A percentile compares a stretch with the other conserved stretches of the same genome.
Conservation (phyloP, 1,139 yeast genomes). For the Zygoascus meyerae region DNA sequence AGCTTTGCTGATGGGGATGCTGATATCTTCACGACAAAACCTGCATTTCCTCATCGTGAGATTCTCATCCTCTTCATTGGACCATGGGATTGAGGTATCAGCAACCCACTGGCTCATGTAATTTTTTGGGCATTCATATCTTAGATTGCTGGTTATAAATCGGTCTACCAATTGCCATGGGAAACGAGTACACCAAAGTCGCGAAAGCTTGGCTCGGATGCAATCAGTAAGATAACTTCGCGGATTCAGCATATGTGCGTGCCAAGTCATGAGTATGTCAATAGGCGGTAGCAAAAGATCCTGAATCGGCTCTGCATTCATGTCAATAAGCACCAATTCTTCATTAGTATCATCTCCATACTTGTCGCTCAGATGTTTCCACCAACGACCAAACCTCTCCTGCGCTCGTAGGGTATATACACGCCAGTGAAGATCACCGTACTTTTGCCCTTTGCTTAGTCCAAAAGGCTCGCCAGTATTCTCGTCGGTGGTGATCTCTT, state of each 20-base stretch:
- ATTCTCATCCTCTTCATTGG: background rate
- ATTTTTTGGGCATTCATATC: background rate
- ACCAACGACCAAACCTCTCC: constrained; percentile 33
- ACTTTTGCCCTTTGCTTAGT: constrained; percentile 4
- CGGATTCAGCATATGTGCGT: constrained; percentile 34
- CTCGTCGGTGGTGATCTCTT: background rate
- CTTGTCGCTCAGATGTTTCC: constrained; percentile 15
- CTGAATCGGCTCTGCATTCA: background rate
- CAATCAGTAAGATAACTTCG: constrained; percentile 32
- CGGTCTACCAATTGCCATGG: constrained; percentile 29
- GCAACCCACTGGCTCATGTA: background rate
- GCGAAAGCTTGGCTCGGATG: constrained; percentile 26
- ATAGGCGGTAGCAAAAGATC: constrained; percentile 31
- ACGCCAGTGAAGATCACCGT: constrained; percentile 32
- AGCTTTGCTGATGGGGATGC: background rate
- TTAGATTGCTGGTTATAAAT: background rate
- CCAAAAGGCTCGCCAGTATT: constrained; percentile 1
- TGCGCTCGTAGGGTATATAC: constrained; percentile 33
- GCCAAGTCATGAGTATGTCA: constrained; percentile 42
- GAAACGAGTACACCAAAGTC: constrained; percentile 30
- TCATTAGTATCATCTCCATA: background rate
- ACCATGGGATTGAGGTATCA: background rate
- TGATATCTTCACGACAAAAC: background rate
- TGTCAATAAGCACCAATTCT: too few relatives aligned
- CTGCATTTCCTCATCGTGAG: background rate